phyloP scores from a whole-genome alignment of 495 filamentous ascomycete species.

The Penicillium pulvis region DNA sequence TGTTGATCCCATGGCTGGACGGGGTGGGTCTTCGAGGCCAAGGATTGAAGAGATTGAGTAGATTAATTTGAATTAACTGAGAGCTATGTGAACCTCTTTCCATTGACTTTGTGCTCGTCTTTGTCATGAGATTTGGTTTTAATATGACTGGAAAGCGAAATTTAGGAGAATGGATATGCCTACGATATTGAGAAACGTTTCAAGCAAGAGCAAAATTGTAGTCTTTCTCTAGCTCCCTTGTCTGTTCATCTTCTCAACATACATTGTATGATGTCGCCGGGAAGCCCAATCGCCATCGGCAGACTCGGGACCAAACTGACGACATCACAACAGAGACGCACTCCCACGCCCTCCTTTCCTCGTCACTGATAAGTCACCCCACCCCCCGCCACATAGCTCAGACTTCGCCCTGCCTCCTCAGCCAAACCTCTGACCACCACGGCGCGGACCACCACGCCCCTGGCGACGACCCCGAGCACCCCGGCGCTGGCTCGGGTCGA shows the following conservation, averaged over 20 bases:
- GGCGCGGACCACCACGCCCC: slow-evolving; percentile 23
- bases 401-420: neutral
- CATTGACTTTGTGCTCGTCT: neutral
- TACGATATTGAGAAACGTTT: neutral
- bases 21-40: slow-evolving; percentile 29
- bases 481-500: slow-evolving; percentile 5
- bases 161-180: neutral
- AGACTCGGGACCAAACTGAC: neutral
- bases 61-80: neutral
- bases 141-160: neutral
- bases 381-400: too few species aligned
- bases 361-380: too few species aligned
- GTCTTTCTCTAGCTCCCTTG: neutral
- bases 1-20: slow-evolving; percentile 39
- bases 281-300: neutral
- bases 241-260: neutral
- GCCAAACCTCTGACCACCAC: slow-evolving; percentile 13
- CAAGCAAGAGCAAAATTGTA: neutral
- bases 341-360: too few species aligned
- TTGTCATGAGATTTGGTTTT: neutral
- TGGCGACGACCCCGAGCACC: slow-evolving; percentile 24
- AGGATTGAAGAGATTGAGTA: slow-evolving; percentile 60
- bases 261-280: neutral
- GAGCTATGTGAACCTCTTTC: neutral
- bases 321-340: neutral